phyloP scores from a whole-genome alignment of 2,329 filamentous ascomycete species.

The Tolypocladium ophioglossoides region DNA sequence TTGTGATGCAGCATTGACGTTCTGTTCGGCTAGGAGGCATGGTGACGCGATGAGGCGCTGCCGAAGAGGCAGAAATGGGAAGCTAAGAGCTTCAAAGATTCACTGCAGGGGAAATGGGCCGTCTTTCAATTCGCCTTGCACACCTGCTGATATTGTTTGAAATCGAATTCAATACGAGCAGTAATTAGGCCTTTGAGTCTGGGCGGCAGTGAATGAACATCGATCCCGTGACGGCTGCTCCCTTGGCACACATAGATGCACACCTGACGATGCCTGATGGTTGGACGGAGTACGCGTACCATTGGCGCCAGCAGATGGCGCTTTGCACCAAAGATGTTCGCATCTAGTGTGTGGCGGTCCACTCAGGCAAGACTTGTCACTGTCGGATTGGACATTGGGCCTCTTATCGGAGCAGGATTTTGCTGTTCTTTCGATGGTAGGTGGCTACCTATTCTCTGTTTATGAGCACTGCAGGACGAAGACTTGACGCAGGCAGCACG shows the following conservation, averaged over 20 bases:
- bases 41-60: too few species aligned
- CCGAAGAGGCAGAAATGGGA: background rate
- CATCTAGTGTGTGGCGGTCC: background rate
- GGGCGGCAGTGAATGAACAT: background rate
- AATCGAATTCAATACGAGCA: background rate
- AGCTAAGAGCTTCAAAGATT: background rate
- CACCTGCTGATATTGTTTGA: background rate
- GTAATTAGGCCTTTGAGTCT: too few species aligned
- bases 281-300: background rate
- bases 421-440: background rate
- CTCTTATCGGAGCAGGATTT: background rate
- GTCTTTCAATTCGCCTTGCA: background rate
- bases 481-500: background rate
- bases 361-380: background rate
- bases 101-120: background rate
- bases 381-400: background rate
- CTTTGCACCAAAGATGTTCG: background rate
- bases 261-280: conserved; percentile 1
- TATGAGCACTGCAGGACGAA: too few species aligned
- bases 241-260: background rate
- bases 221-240: background rate
- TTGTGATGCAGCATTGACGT: background rate
- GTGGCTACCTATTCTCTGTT: too few species aligned
- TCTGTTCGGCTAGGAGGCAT: background rate
- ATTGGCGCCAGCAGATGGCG: background rate